Conservation (phyloP, 2,329 filamentous ascomycete species). For the Phaeosphaeria sp. region DNA sequence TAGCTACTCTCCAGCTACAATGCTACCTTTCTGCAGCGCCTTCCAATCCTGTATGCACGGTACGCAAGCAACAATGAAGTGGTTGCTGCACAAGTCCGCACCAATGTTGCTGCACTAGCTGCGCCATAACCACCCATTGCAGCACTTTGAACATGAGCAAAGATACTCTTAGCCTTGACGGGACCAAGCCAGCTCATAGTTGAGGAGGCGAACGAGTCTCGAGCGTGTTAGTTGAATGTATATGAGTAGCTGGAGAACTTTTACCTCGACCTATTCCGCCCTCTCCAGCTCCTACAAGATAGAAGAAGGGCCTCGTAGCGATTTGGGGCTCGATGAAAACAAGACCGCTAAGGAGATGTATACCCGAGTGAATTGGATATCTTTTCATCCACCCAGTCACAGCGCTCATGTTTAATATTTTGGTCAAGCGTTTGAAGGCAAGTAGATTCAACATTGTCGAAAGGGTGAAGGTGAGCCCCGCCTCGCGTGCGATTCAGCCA, state of each 20-base stretch:
- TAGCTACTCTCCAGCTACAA: no score
- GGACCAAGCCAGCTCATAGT: not conserved
- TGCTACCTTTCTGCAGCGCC: not conserved
- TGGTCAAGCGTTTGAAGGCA: no score
- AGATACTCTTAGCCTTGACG: constrained; percentile 3
- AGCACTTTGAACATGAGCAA: not conserved
- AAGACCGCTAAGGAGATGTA: not conserved
- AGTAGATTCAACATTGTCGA: no score
- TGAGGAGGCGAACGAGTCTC: not conserved
- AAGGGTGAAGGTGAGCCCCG: no score
- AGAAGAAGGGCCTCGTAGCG: not conserved
- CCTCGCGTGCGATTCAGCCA: no score
- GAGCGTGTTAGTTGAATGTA: no score
- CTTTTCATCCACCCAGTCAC: not conserved
- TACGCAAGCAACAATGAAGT: not conserved
- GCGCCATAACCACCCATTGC: not conserved
- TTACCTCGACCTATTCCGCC: no score
- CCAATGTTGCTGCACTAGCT: not conserved
- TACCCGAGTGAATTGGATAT: not conserved
- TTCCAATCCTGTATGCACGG: not conserved
- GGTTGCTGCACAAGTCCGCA: not conserved
- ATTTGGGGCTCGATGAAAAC: not conserved
- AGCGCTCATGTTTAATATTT: not conserved
- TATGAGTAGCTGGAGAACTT: no score
- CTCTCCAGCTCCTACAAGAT: not conserved